A percentile compares a stretch with the other conserved stretches of the same genome.
Conservation (phyloP, 306 rosid species). For the Prunus padus region DNA sequence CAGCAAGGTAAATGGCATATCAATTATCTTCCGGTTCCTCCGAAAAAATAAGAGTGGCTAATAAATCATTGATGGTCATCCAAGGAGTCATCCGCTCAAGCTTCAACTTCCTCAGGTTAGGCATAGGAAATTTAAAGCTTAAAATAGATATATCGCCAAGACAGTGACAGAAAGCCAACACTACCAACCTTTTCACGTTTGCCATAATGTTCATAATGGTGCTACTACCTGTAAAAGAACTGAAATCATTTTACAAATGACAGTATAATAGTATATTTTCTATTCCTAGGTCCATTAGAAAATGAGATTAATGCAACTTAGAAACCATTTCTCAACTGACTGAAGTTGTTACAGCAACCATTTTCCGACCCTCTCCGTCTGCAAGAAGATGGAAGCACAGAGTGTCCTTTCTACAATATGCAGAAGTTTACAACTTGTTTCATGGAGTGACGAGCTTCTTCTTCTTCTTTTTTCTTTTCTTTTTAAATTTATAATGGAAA, state of each 20-base stretch:
- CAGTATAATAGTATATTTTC: no score
- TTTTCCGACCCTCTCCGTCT: no score
- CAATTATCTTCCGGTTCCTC: background rate
- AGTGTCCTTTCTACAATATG: no score
- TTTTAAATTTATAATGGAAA: no score
- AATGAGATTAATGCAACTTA: no score
- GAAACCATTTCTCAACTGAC: no score
- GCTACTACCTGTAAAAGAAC: conserved; percentile 51
- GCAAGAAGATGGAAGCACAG: no score
- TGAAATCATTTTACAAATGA: conserved; percentile 19
- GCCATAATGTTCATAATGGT: conserved; percentile 36
- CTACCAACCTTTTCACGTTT: conserved; percentile 56
- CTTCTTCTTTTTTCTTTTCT: no score
- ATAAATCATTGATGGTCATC: conserved; percentile 71
- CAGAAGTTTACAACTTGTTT: no score
- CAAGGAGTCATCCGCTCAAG: conserved; percentile 79
- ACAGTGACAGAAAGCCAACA: conserved; percentile 68
- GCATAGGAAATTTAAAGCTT: conserved; percentile 54
- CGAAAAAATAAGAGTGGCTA: background rate
- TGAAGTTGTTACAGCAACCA: no score
- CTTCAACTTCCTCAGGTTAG: conserved; percentile 57
- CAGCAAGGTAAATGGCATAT: conserved; percentile 2
- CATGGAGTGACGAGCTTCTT: no score
- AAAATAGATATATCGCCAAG: conserved; percentile 70
- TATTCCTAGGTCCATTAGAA: no score